These are phyloP conservation scores for Lobosporangium transversale DNA, from an alignment of 192 early-diverging fungal genomes.

Conservation along the genomic window DNA sequence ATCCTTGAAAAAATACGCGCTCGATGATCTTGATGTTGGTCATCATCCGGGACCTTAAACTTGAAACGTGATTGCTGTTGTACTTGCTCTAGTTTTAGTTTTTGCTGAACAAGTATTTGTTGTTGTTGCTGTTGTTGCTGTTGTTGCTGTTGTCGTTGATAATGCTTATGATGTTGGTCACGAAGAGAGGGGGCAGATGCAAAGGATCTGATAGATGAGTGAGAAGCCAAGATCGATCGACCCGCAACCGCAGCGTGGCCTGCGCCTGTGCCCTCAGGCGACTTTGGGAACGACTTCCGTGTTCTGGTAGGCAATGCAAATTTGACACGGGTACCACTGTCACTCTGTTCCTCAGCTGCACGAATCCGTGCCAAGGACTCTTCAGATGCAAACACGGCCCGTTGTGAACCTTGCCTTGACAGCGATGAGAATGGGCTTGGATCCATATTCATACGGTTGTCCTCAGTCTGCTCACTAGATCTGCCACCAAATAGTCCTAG, in stretches of 20 bases:
- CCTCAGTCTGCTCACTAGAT: background rate
- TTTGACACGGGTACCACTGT: conserved; percentile 4
- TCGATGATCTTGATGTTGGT: background rate
- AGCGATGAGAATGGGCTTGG: no score
- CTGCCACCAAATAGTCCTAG: background rate
- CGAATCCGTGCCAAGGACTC: background rate
- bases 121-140: background rate
- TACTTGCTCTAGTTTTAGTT: background rate
- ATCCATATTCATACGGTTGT: no score
- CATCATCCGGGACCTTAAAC: background rate
- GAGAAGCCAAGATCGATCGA: background rate
- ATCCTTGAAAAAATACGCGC: background rate
- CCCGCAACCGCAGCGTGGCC: no score
- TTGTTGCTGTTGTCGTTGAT: conserved; percentile 6
- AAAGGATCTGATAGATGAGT: background rate
- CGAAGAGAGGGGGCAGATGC: conserved; percentile 10
- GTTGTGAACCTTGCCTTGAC: background rate
- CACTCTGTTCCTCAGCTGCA: background rate
- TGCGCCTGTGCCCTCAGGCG: no score
- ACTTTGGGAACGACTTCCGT: background rate
- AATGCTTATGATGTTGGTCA: conserved; percentile 6
- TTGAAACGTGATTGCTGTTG: background rate
- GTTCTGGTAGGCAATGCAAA: background rate
- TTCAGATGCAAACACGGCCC: background rate
- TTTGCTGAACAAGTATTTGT: no score